Conservation (phyloP, 139 green algal species). For the Diplosphaera chodatii region DNA sequence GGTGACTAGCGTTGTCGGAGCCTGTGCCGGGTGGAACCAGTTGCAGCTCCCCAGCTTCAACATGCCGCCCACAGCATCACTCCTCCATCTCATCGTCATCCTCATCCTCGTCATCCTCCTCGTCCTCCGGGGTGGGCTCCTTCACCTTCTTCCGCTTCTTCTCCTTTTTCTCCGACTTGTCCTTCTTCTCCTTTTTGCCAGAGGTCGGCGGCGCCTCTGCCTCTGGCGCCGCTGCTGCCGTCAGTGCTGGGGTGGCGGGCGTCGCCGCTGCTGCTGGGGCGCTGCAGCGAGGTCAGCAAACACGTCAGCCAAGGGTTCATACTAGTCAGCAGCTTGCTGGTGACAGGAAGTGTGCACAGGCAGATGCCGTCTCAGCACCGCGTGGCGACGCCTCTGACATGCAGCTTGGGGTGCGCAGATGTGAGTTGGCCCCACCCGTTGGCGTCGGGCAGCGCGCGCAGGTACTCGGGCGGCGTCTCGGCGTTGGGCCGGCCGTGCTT, state of each 20-base stretch:
- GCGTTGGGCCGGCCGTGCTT: slow-evolving; percentile 94
- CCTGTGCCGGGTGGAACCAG: too few relatives aligned
- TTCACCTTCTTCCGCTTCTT: slow-evolving; percentile 24
- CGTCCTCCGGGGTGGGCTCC: neutral
- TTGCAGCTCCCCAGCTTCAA: too few relatives aligned
- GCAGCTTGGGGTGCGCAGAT: too few relatives aligned
- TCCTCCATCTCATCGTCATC: slow-evolving; percentile 29
- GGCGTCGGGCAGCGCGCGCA: slow-evolving; percentile 64
- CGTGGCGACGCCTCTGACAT: too few relatives aligned
- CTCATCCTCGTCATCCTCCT: slow-evolving; percentile 19
- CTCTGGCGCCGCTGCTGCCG: slow-evolving; percentile 7
- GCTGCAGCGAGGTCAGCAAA: slow-evolving; percentile 4
- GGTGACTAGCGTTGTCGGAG: too few relatives aligned
- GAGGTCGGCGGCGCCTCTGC: slow-evolving; percentile 4
- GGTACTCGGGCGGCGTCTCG: slow-evolving; percentile 89
- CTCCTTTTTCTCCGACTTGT: slow-evolving; percentile 47
- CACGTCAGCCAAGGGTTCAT: too few relatives aligned
- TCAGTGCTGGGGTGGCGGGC: slow-evolving; percentile 17
- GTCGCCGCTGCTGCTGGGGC: neutral
- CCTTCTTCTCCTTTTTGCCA: slow-evolving; percentile 25
- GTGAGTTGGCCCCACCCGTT: neutral
- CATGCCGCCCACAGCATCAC: neutral
- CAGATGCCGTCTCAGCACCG: too few relatives aligned
- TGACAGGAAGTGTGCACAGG: too few relatives aligned
- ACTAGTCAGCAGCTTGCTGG: too few relatives aligned